Base-by-base conservation (phyloP, 805 yeast species). In the Helenozyma baotianmanensis region DNA sequence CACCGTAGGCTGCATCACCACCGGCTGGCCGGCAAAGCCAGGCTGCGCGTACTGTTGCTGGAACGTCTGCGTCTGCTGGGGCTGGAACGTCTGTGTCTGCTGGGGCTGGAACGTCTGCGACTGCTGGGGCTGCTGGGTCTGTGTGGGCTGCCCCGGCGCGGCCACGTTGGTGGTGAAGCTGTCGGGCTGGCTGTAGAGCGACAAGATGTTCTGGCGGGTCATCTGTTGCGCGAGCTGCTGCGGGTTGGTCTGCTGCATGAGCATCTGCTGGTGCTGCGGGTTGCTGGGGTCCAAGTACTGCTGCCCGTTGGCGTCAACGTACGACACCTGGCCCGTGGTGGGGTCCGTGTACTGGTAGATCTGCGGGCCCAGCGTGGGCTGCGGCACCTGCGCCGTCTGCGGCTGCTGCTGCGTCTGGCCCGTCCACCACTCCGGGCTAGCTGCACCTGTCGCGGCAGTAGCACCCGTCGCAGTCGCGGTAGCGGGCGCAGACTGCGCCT, bases 321-420 rank as follows among this genome's bases (percentile, higher is more conserved):
- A 82, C 21, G 74, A 69, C 4, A 80, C 57, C 29, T 76, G 71
- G 9, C 90, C 89, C 0, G 87, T 80, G 6, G 71, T 62, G 2
- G 88, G 87, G 46, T 82, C 89, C 14, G 80, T 68, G 51, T 78
- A 82, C 49, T 81, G 90, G 47, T 61, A 82, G 56, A 68, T 77
- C 54, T 64, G 82, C 32, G 55, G 73, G 59, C 36, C 23, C 60
- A 50, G 37, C 49, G 6, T 43, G 51, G 9, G 48, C 60, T 39
- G 39, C 45, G 33, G 23, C n/a, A 45, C 54, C 25, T 9, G 32
- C 9, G 6, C 30, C 13, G 23, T 25, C 36, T 30, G 27, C 12
- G 28, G 6, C 19, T 17, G 19, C 19, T 5, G 36, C 22, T 18
- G 30, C n/a, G 16, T 39, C 27, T 23, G 37, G 14, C 46, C 38